These are phyloP conservation scores for Narthecium ossifragum DNA, from an alignment of 106 monocot species.

Conservation along the genomic window DNA sequence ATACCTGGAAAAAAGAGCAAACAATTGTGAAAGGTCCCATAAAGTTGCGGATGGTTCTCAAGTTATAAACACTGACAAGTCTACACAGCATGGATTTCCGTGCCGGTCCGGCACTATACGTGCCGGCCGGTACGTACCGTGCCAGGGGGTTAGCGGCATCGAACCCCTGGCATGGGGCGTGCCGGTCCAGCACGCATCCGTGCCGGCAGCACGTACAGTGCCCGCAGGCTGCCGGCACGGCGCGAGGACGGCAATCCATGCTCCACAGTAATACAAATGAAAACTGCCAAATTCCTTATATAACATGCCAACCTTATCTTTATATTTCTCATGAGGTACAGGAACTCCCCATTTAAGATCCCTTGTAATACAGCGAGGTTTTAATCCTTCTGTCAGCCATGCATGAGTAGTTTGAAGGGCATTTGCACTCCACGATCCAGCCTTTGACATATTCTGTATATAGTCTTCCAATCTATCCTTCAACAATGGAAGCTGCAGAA, in stretches of 20 bases:
- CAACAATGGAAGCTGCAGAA: conserved; percentile 80
- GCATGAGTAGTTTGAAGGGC: conserved; percentile 89
- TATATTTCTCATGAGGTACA: conserved; percentile 91
- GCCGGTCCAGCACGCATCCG: no score
- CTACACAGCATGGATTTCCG: no score
- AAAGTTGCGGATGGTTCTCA: no score
- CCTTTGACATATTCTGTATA: conserved; percentile 56
- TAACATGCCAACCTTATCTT: conserved; percentile 61
- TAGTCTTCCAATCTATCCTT: conserved; percentile 66
- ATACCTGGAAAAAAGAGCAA: conserved; percentile 48
- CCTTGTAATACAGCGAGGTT: conserved; percentile 84
- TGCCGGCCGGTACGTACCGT: no score
- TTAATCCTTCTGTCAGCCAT: conserved; percentile 94
- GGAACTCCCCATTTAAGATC: conserved; percentile 99
- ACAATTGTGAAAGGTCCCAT: neutral
- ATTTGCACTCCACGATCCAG: conserved; percentile 89
- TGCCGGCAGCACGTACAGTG: no score
- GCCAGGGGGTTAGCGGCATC: no score
- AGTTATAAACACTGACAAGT: no score
- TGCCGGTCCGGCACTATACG: no score
- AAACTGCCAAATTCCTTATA: neutral
- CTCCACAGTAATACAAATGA: no score
- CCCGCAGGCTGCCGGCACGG: no score
- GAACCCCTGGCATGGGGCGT: no score
- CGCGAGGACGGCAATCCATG: no score